phyloP scores from a whole-genome alignment of 768 basidiomycete species.

The Mycena belliarum region DNA sequence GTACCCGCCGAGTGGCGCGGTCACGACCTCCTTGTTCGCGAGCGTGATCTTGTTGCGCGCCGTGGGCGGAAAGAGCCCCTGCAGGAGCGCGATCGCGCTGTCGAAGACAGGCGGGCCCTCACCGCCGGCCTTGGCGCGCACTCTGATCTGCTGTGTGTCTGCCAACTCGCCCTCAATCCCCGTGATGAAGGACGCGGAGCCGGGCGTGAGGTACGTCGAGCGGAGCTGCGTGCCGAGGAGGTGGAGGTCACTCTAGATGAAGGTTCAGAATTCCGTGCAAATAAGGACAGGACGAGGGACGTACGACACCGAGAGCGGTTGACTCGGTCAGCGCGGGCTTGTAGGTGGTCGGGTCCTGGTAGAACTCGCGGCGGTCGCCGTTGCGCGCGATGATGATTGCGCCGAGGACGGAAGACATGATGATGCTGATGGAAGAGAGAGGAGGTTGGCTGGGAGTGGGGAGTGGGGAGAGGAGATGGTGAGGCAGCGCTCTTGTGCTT shows the following conservation, averaged over 20 bases:
- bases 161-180: constrained; percentile 69
- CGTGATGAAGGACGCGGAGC: constrained; percentile 67
- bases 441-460: not conserved
- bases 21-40: constrained; percentile 73
- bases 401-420: constrained; percentile 70
- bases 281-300: not conserved
- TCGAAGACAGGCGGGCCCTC: constrained; percentile 87
- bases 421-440: not conserved
- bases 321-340: constrained; percentile 38
- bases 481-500: not conserved
- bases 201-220: constrained; percentile 62
- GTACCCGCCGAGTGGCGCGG: constrained; percentile 79
- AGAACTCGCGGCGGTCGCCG: constrained; percentile 69
- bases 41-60: constrained; percentile 69
- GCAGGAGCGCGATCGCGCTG: constrained; percentile 80
- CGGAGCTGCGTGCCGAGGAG: constrained; percentile 64
- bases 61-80: constrained; percentile 85
- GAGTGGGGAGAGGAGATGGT: not conserved
- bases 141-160: constrained; percentile 70
- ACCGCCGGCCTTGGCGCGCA: constrained; percentile 81
- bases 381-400: constrained; percentile 79
- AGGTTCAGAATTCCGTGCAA: not conserved
- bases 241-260: constrained; percentile 61
- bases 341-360: constrained; percentile 74
- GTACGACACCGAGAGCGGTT: constrained; percentile 22